Percentiles rank a stretch among this genome's conserved stretches.
phyloP scores from a whole-genome alignment of 1,139 yeast genomes.

The Blastobotrys elegans region DNA sequence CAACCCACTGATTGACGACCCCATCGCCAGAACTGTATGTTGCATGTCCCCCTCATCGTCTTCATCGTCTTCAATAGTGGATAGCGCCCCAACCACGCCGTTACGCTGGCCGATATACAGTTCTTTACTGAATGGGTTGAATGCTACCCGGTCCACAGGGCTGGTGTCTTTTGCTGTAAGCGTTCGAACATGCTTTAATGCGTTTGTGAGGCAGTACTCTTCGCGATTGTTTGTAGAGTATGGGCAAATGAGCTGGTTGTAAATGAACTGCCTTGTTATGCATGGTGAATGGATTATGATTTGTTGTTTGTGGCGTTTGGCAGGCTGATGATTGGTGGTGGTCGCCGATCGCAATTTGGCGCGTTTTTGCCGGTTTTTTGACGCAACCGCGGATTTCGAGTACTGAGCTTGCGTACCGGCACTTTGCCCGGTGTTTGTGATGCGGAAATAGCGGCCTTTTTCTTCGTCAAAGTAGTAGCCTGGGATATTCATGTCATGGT shows the following conservation, averaged over 20 bases:
- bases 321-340: neutral
- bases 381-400: neutral
- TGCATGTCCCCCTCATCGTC: neutral
- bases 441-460: constrained; percentile 2
- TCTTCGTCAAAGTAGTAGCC: constrained; percentile 10
- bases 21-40: neutral
- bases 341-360: neutral
- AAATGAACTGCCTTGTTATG: neutral
- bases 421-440: constrained; percentile 4
- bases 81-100: neutral
- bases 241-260: neutral
- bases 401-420: constrained; percentile 3
- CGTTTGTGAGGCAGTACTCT: neutral
- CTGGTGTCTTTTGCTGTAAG: neutral
- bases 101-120: neutral
- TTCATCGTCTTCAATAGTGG: neutral
- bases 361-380: neutral
- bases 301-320: neutral
- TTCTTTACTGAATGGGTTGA: neutral
- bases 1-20: neutral
- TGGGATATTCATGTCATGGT: constrained; percentile 10
- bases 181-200: neutral
- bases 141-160: neutral
- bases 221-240: neutral
- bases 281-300: neutral